Conservation (phyloP, 176 grass and related monocot genomes). For the Paspalum vaginatum region DNA sequence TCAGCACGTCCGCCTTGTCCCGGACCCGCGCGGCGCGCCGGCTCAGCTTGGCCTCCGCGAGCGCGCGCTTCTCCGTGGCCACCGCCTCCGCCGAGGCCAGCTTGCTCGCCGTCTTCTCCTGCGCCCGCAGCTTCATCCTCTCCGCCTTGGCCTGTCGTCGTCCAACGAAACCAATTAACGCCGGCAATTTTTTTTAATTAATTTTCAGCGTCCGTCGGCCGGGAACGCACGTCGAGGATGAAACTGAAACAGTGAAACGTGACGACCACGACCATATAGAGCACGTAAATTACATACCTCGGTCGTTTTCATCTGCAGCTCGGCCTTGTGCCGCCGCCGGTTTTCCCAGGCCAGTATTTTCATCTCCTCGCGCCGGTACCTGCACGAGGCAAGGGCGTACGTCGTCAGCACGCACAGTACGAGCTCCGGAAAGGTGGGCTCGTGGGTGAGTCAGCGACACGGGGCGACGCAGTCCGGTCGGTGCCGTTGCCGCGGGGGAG, state of each 20-base stretch:
- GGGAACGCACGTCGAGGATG: too few species aligned
- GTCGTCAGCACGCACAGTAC: conserved; percentile 24
- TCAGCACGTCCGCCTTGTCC: conserved; percentile 44
- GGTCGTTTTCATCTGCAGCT: conserved; percentile 68
- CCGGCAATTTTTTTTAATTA: neutral
- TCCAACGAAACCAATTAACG: neutral
- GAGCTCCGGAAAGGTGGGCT: neutral
- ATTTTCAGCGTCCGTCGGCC: too few species aligned
- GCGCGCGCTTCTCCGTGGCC: conserved; percentile 59
- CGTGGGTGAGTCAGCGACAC: neutral
- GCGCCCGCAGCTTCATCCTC: conserved; percentile 65
- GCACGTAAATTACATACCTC: conserved; percentile 44
- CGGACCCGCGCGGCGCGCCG: conserved; percentile 44
- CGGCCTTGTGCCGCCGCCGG: conserved; percentile 73
- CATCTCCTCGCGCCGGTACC: conserved; percentile 82
- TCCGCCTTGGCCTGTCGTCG: conserved; percentile 76
- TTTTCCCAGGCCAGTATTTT: conserved; percentile 89
- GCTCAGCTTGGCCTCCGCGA: conserved; percentile 62
- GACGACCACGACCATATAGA: neutral
- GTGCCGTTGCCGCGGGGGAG: too few species aligned
- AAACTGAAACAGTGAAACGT: neutral
- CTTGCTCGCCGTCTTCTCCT: conserved; percentile 71
- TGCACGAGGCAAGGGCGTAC: conserved; percentile 18
- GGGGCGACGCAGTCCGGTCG: neutral
- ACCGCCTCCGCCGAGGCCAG: conserved; percentile 51